Base-by-base conservation (phyloP, 2,329 filamentous ascomycete genomes). In the Fusarium hainanense region DNA sequence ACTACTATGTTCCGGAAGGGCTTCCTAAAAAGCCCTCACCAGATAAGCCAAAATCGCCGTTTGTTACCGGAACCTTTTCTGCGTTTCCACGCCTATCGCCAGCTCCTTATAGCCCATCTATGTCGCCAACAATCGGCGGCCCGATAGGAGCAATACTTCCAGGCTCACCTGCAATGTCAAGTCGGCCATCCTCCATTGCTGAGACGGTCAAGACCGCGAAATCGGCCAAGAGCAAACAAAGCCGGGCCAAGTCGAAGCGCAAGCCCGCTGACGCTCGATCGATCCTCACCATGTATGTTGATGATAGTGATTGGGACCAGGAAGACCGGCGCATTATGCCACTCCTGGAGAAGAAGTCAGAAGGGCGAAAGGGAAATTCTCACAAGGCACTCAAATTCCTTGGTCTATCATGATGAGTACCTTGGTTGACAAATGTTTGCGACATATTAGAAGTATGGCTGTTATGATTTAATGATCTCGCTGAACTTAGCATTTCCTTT, bases 321-420 rank as follows among this genome's bases (percentile, higher is more conserved):
- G 85, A 87, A 60, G 84, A 85, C 74, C 81, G 84, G 32, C 79
- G 84, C 42, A 81, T 88, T 32, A 86, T 88, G 83, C 85, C 85
- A 6, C 78, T 86, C 25, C 83, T 82, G 40, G 74, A 82, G 73
- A 77, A 77, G 58, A 81, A 78, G 62, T 63, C 72, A 4, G 71
- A 71, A 13, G 68, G 74, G 28, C 78, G 75, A 18, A 83, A 81
- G 74, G 81, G 79, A 3, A 84, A 82, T 59, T 85, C 80, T 51
- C 80, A 82, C 10, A 88, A 88, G 74, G 85, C 85, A 9, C 79
- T 87, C 54, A 87, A 85, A 74, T 87, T 86, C 73, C 78, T 88
- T 2, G 85, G 85, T 0, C 75, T 87, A 46, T 81, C 82, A 13
- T 70, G 32, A 71, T 46, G 27, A 37, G 34, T 37, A 37, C 27